Evolutionary conservation across 148 eudicot species (phyloP), one percentile per base, ranked within the genome.

Genomic region (Cornus kousa): DNA sequence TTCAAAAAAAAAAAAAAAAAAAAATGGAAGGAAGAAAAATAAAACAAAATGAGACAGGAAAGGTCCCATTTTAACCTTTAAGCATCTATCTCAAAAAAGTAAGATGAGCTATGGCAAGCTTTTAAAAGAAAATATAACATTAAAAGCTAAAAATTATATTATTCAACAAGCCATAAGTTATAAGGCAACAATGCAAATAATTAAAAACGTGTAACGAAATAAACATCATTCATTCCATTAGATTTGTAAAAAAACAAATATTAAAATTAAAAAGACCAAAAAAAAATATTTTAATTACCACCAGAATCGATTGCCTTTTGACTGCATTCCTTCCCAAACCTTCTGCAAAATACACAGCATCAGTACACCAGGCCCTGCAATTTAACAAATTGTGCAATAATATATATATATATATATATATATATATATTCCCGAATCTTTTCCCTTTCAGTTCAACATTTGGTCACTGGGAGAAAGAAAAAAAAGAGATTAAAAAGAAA

Each of bases 231-330:
- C 39, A 55, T 50, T 78, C 71, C 43, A 50, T 76, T 37, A 64
- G 66, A 39, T 35, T 32, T 50, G 59, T 70, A 28, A 19, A 50
- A 66, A 20, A 23, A 28, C 28, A 28, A 28, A 28, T 28, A 28
- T 28, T 28, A 0, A 33, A 74, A 3, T 73, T 37, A 57, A 32
- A 24, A 22, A 23, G 48, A 9, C 48, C 3, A 66, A 7, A 73
- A 20, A 31, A 68, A 62, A n/a, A n/a, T n/a, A n/a, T n/a, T n/a
- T n/a, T n/a, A n/a, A 82, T 80, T 85, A 88, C 93, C 89, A 74
- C 79, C 24, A 64, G 73, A 79, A 71, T 79, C 74, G 73, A 74
- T 80, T 55, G 64, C 73, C 71, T 80, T 86, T 70, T 68, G 70
- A 80, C 31, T 76, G 70, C 83, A 76, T 65, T 81, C 80, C 67